phyloP scores from a whole-genome alignment of 2,329 filamentous ascomycete genomes.

The Apiospora aurea region DNA sequence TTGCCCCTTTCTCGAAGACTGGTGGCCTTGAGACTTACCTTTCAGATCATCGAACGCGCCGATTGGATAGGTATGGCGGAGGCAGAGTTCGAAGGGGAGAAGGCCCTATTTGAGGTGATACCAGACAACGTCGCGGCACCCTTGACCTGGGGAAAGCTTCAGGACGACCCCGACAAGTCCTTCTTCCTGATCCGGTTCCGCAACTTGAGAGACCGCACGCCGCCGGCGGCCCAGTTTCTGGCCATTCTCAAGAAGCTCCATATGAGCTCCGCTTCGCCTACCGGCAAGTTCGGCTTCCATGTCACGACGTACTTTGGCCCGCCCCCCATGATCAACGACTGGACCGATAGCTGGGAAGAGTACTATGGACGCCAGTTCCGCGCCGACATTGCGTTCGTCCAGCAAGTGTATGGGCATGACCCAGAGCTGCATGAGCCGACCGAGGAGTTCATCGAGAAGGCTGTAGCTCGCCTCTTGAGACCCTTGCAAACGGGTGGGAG shows the following conservation, averaged over 20 bases:
- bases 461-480: background rate
- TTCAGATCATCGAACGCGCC: conserved; percentile 32
- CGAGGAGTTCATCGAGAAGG: background rate
- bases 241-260: conserved; percentile 32
- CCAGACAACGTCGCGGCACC: conserved; percentile 33
- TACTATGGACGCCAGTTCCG: conserved; percentile 33
- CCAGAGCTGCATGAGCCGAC: background rate
- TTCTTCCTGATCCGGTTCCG: background rate
- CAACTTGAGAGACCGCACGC: background rate
- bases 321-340: conserved; percentile 34
- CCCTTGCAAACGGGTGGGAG: background rate
- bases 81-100: conserved; percentile 36
- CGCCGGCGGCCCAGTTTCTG: conserved; percentile 16
- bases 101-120: conserved; percentile 31
- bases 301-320: conserved; percentile 36
- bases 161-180: conserved; percentile 25
- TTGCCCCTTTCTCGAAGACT: background rate
- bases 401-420: conserved; percentile 23
- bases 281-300: conserved; percentile 39
- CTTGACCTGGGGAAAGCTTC: conserved; percentile 33
- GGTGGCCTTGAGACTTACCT: background rate
- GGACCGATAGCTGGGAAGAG: conserved; percentile 39
- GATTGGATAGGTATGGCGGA: conserved; percentile 33
- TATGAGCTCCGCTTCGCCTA: conserved; percentile 33
- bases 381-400: conserved; percentile 26